A percentile compares a stretch with the other conserved stretches of the same genome.
Evolutionary conservation across 192 early-diverging fungal species (phyloP).

Genomic region (Entomortierella lignicola): DNA sequence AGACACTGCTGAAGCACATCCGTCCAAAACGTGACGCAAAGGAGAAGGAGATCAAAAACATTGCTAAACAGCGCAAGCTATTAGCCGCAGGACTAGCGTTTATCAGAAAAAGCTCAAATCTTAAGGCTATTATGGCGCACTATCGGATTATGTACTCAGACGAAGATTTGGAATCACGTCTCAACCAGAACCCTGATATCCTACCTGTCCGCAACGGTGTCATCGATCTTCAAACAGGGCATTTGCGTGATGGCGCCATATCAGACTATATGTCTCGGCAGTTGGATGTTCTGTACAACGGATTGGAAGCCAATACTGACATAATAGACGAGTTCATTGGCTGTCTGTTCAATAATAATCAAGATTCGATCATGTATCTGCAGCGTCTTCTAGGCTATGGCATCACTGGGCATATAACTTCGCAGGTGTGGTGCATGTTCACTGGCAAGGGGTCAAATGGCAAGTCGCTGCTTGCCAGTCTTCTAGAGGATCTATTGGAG

Average conservation of each 20-base stretch:
- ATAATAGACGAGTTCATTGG: slow-evolving; percentile 3
- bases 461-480: neutral
- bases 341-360: neutral
- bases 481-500: neutral
- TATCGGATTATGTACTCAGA: neutral
- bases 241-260: neutral
- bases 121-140: too few relatives aligned
- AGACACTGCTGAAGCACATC: too few relatives aligned
- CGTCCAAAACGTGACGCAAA: too few relatives aligned
- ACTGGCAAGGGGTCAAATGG: slow-evolving; percentile 5
- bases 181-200: slow-evolving; percentile 2
- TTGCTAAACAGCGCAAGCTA: too few relatives aligned
- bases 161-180: neutral
- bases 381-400: slow-evolving; percentile 6
- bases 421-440: slow-evolving; percentile 8
- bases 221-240: neutral
- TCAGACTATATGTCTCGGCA: neutral
- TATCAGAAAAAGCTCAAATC: too few relatives aligned
- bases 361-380: neutral
- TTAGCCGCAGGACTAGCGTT: too few relatives aligned
- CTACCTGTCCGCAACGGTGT: neutral
- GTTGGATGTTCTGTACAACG: neutral
- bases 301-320: neutral
- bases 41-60: too few relatives aligned
- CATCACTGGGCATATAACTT: neutral